Evolutionary conservation across 495 filamentous ascomycete genomes (phyloP), one percentile per base, ranked within the genome.

Genomic region (Tuber brumale): DNA sequence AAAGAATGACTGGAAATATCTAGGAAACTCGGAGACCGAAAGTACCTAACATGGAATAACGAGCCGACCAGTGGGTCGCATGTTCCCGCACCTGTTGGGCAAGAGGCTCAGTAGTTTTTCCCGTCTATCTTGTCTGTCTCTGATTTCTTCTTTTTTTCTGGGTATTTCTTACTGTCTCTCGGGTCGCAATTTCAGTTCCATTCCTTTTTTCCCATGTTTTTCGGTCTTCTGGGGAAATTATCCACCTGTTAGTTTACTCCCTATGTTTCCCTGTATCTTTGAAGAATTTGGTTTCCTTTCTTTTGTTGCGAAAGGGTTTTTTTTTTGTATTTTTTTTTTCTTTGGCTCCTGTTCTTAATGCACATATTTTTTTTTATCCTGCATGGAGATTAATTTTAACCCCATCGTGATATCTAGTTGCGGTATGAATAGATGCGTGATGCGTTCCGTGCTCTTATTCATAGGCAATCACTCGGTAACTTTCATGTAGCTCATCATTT

Each of bases 11-110:
- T 74, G 19, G 75, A 37, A 51, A 72, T 48, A 21, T 42, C 35
- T 75, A 94, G 95, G 77, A 98, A 98, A 91, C 89, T 99, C 69
- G 95, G 95, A 42, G 95, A 99, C 84, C 95, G 97, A 83, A 97
- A 93, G 43, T 98, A 98, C 84, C 88, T 99, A 57, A 93, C 92
- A 14, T 99, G 96, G 96, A 97, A 98, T 85, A 95, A 94, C 82
- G 93, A 95, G 27, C 57, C 57, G 27, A 35, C 57, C 27, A 18
- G 27, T 35, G 57, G 57, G 27, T 35, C 37, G 89, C 91, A 48
- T 70, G 73, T 18, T 21, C 73, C 19, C 57, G 42, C 16, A 8
- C 74, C n/a, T 69, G 72, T 39, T 42, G 46, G 74, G 41, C 37
- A 57, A 23, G 70, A 14, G 70, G 23, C n/a, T 41, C 31, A n/a